phyloP scores from a whole-genome alignment of 163 green algal genomes.

The Chlamydomonas reinhardtii region DNA sequence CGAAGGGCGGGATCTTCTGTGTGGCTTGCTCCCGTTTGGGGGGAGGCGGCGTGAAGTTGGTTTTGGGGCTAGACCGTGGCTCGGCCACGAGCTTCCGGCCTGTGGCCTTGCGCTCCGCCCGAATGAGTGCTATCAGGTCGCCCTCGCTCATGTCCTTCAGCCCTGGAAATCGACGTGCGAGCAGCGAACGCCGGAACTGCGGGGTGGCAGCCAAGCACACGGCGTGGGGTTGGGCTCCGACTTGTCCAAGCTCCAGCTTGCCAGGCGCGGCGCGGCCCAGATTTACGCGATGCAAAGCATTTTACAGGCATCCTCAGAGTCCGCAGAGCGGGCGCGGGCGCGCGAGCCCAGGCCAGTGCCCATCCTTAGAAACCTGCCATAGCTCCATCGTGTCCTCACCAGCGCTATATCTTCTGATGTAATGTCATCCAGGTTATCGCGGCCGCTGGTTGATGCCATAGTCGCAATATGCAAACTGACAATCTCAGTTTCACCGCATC shows the following conservation, averaged over 20 bases:
- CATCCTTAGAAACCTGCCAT: too few relatives aligned
- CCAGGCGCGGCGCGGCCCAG: too few relatives aligned
- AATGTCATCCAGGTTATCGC: constrained; percentile 17
- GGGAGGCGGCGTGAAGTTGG: constrained; percentile 1
- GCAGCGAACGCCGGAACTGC: constrained; percentile 27
- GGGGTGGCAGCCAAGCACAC: neutral
- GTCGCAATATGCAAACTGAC: too few relatives aligned
- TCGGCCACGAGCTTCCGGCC: constrained; percentile 4
- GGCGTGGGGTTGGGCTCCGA: neutral
- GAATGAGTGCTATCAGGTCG: constrained; percentile 23
- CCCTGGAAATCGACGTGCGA: constrained; percentile 39
- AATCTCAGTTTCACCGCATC: too few relatives aligned
- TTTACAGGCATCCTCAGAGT: too few relatives aligned
- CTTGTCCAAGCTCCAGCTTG: too few relatives aligned
- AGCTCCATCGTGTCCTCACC: too few relatives aligned
- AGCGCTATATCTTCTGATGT: constrained; percentile 13
- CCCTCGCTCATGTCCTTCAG: neutral
- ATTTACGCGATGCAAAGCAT: too few relatives aligned
- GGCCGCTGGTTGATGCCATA: neutral
- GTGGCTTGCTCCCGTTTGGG: constrained; percentile 13
- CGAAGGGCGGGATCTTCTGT: neutral
- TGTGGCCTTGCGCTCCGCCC: constrained; percentile 25
- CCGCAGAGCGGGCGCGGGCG: too few relatives aligned
- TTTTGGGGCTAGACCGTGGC: constrained; percentile 1
- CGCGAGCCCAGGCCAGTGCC: too few relatives aligned